These are phyloP conservation scores for Apiotrichum mycotoxinovorans DNA, from an alignment of 1,284 basidiomycete genomes.

Conservation along the genomic window DNA sequence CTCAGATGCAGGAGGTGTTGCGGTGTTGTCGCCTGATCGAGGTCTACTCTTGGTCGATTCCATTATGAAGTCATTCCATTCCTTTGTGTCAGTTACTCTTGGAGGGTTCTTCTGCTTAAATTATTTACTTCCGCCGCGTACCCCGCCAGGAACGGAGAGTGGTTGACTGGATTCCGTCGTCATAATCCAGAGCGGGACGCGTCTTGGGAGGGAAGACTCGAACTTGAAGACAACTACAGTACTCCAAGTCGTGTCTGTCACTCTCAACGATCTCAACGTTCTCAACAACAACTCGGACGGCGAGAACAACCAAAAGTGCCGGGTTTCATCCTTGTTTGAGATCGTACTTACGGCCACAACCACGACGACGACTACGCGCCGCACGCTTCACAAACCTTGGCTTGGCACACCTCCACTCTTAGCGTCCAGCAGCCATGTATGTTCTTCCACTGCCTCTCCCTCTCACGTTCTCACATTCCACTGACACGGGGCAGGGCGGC, in stretches of 20 bases:
- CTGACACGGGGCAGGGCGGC: slow-evolving; percentile 62
- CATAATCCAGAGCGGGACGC: too few relatives aligned
- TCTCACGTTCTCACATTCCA: background rate
- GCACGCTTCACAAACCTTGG: too few relatives aligned
- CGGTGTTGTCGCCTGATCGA: background rate
- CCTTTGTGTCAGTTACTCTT: too few relatives aligned
- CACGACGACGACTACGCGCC: background rate
- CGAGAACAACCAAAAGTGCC: background rate
- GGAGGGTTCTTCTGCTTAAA: too few relatives aligned
- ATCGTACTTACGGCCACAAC: too few relatives aligned
- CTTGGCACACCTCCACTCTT: background rate
- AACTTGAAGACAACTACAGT: too few relatives aligned
- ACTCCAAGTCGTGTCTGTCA: too few relatives aligned
- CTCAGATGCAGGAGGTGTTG: background rate
- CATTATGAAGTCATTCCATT: too few relatives aligned
- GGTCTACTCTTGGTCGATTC: too few relatives aligned
- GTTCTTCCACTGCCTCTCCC: background rate
- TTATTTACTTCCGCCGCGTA: too few relatives aligned
- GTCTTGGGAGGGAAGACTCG: background rate
- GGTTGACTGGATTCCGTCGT: slow-evolving; percentile 2
- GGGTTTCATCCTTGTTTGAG: background rate
- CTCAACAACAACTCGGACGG: too few relatives aligned
- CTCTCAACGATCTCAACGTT: too few relatives aligned
- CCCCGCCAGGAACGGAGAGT: background rate
- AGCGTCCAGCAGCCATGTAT: background rate